These are phyloP conservation scores for Cordyceps javanica DNA, from an alignment of 2,329 filamentous ascomycete genomes.

Conservation along the genomic window DNA sequence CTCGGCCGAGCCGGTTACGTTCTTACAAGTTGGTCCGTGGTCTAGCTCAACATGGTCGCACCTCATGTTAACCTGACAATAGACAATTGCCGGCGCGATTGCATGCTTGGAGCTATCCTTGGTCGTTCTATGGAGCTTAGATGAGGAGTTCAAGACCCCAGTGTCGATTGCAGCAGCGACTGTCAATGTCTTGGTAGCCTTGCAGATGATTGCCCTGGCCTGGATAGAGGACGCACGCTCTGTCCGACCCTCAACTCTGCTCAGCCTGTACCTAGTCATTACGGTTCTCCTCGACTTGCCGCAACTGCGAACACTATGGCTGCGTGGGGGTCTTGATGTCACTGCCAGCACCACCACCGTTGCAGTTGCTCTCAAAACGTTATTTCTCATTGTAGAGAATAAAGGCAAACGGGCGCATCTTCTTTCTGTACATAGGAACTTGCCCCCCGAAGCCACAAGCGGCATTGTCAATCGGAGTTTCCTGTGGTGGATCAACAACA, in stretches of 20 bases:
- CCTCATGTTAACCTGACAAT: not conserved
- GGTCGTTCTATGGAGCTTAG: not conserved
- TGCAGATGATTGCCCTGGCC: conserved; percentile 22
- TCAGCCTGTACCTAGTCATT: conserved; percentile 25
- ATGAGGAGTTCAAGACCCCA: not conserved
- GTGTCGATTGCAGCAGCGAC: not conserved
- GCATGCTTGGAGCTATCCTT: conserved; percentile 1
- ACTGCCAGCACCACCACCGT: conserved; percentile 21
- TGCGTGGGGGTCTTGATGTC: conserved; percentile 17
- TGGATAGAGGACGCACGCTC: conserved; percentile 26
- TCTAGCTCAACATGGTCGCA: not conserved
- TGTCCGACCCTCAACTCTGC: conserved; percentile 25
- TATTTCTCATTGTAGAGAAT: conserved; percentile 26
- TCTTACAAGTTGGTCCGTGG: not conserved
- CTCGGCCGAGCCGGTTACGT: not conserved
- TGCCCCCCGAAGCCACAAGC: conserved; percentile 26
- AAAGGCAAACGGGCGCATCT: conserved; percentile 22
- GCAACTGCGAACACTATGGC: conserved; percentile 26
- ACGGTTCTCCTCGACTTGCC: conserved; percentile 26
- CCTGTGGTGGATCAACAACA: conserved; percentile 28
- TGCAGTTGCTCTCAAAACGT: conserved; percentile 20
- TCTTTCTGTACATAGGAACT: conserved; percentile 14
- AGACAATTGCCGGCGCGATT: not conserved
- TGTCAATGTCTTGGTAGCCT: conserved; percentile 19
- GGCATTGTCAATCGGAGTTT: conserved; percentile 27